Evolutionary conservation across 2,329 filamentous ascomycete genomes (phyloP), one percentile per base, ranked within the genome.

Genomic region (Aspergillus novofumigatus): DNA sequence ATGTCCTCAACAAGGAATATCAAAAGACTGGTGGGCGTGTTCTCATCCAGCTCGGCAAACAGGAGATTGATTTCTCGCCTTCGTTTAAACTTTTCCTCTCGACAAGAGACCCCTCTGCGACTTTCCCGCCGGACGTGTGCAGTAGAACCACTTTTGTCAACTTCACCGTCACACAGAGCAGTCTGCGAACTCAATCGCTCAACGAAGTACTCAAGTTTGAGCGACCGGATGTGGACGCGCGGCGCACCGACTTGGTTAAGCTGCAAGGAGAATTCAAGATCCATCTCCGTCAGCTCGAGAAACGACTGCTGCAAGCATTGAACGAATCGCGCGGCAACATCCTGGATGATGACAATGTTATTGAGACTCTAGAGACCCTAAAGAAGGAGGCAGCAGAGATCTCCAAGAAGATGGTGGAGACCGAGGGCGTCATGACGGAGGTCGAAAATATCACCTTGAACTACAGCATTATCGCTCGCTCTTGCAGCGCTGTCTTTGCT

Each of bases 121-220:
- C 88, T 7, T 99, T 99, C 73, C 87, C 94, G 7, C 95, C 94
- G 0, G 94, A 99, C 71, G 91, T 99, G 62, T 99, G 95, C 85
- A 96, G 92, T 81, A 86, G 95, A 69, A 97, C 94, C 6, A 99
- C 95, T 0, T 96, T 99, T 76, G 94, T 99, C 83, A 99, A 99
- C 78, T 99, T 99, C 67, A 97, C 95, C 1, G 93, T 99, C 61
- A 99, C 94, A 4, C 93, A 97, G 78, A 97, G 94, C 83, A 97
- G 93, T 81, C 82, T 99, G 70, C 94, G 96, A 78, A 97, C 94
- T 1, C 94, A 99, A 76, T 97, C 94, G 1, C 85, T 99, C 65
- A 97, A 97, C 66, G 92, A 99, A 62, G 94, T 97, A 35, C 84
- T 99, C 69, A 97, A 97, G 75, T 96, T 92, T 14, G 94, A 99